These are phyloP conservation scores for Pestalotiopsis sp. DNA, from an alignment of 2,329 filamentous ascomycete species.

Conservation along the genomic window DNA sequence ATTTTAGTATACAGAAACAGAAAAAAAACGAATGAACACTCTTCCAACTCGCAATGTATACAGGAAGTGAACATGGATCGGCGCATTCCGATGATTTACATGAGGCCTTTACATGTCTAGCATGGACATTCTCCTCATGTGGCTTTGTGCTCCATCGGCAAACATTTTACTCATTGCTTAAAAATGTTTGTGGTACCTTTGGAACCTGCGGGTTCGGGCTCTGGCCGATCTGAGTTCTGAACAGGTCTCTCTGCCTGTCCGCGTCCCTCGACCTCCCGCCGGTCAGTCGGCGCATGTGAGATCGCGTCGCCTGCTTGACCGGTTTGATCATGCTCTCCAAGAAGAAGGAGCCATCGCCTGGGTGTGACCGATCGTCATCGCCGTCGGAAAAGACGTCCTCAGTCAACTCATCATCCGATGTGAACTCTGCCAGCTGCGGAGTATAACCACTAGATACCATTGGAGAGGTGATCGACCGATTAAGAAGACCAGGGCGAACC, in stretches of 20 bases:
- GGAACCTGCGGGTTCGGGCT: conserved; percentile 44
- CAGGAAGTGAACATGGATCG: neutral
- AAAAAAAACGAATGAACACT: neutral
- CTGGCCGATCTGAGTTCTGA: conserved; percentile 32
- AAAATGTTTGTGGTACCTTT: conserved; percentile 39
- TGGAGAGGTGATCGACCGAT: conserved; percentile 84
- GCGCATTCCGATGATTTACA: neutral
- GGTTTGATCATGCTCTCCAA: conserved; percentile 65
- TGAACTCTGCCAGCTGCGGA: conserved; percentile 59
- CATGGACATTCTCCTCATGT: neutral
- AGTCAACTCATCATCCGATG: conserved; percentile 75
- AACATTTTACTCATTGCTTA: conserved; percentile 13
- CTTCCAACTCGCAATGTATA: neutral
- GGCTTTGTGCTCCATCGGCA: conserved; percentile 2
- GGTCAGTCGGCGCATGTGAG: conserved; percentile 64
- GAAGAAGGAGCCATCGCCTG: conserved; percentile 53
- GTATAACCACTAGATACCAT: conserved; percentile 60
- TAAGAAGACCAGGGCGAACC: conserved; percentile 71
- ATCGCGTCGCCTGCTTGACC: conserved; percentile 57
- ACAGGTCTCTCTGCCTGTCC: conserved; percentile 37
- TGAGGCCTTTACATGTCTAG: neutral
- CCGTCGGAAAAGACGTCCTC: conserved; percentile 81
- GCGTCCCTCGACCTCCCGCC: conserved; percentile 51
- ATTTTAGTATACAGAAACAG: neutral
- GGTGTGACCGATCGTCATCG: conserved; percentile 56